A percentile compares a stretch with the other conserved stretches of the same genome.
Evolutionary conservation across 108 stramenopile genomes (phyloP).

Genomic region (Cyclotella cryptica): DNA sequence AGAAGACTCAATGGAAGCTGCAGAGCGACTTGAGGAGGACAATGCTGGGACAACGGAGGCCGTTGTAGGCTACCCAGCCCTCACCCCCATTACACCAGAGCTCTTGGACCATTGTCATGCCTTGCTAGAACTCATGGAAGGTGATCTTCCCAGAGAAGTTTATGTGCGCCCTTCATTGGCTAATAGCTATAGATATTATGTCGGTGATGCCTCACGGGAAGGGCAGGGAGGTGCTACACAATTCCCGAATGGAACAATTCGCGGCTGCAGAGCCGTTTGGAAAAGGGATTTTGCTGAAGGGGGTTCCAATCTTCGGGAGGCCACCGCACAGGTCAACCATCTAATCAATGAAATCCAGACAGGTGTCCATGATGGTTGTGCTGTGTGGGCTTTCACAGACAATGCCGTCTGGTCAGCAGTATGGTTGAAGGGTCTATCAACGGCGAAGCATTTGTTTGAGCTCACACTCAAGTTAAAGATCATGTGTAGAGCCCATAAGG

Average conservation of each 20-base stretch:
- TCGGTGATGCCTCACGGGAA: slow-evolving; percentile 11
- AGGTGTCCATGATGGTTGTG: slow-evolving; percentile 13
- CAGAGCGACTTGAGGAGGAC: neutral
- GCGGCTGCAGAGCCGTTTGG: slow-evolving; percentile 11
- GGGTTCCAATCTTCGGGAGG: slow-evolving; percentile 17
- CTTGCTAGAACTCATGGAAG: neutral
- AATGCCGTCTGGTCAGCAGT: slow-evolving; percentile 8
- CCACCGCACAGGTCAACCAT: neutral
- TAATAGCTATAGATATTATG: neutral
- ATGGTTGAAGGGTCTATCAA: slow-evolving; percentile 10
- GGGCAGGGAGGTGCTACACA: neutral
- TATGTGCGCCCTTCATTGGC: neutral
- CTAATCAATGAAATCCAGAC: neutral
- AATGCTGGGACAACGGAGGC: neutral
- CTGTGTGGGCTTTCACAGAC: slow-evolving; percentile 15
- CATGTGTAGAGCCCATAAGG: neutral
- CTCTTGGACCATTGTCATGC: neutral
- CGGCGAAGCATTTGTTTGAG: slow-evolving; percentile 7
- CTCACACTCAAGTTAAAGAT: neutral
- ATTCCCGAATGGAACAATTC: neutral
- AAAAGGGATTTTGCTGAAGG: neutral
- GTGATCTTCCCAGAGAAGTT: neutral
- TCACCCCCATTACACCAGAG: slow-evolving; percentile 1
- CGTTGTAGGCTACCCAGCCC: neutral
- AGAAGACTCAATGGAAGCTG: neutral